Evolutionary conservation across 2,329 filamentous ascomycete species (phyloP), one percentile per base, ranked within the genome.

Genomic region (Stagonosporopsis cucurbitacearum): DNA sequence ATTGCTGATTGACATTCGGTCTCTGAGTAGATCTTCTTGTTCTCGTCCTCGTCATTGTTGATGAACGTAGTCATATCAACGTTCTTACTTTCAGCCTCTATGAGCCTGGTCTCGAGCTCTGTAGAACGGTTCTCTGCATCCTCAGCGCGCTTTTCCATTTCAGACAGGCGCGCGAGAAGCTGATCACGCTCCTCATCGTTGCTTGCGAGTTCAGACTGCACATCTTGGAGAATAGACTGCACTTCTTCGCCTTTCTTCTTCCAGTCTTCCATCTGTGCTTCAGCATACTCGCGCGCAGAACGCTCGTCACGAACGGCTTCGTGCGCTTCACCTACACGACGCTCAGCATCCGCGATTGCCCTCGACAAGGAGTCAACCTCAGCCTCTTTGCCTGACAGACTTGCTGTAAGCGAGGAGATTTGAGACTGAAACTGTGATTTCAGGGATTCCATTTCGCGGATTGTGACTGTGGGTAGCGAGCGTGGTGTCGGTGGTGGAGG

Each of bases 401-500:
- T 94, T 3, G 95, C 95, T 70, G 91, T 95, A 17, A 99, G 84
- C n/a, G 90, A 92, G 59, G 92, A 96, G 57, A 99, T 96, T 72
- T 98, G 91, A 0, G 93, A 96, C 47, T 96, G 83, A 67, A 96
- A 96, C 22, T 85, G 85, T 0, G 93, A 97, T 75, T 98, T 98
- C 57, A 98, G 82, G 13, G 90, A 91, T 73, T 99, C 95, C 2
- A 98, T 82, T 77, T 99, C 95, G 30, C 95, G 87, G 1, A 95
- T 91, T 2, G 93, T 96, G 64, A 98, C 89, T 8, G 89, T 91
- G 0, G 95, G 95, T 33, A 98, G 85, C 51, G 92, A 96, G 59
- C 94, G 88, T 13, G 95, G 95, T 0, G 95, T 98, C 2, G 94
- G 92, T 64, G 92, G 87, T 0, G 94, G 92, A n/a, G 93, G 92